phyloP scores from a whole-genome alignment of 1,139 yeast species.

The Suhomyces chickasaworum region DNA sequence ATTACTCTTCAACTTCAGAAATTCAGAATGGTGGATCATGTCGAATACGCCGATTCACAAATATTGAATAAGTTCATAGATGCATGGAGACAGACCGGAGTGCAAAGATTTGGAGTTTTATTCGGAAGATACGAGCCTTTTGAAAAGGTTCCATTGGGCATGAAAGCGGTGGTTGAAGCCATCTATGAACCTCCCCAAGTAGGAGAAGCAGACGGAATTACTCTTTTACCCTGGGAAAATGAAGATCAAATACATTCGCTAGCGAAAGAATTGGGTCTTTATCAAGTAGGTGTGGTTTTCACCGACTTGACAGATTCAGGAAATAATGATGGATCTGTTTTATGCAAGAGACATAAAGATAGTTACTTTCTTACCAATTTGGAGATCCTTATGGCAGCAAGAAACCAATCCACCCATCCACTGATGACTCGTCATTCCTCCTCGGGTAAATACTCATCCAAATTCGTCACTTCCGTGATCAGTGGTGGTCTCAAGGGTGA shows the following conservation, averaged over 20 bases:
- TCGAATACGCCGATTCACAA: slow-evolving; percentile 76
- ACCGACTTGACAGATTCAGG: slow-evolving; percentile 93
- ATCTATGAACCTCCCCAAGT: slow-evolving; percentile 92
- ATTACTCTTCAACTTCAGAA: slow-evolving; percentile 88
- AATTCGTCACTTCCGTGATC: slow-evolving; percentile 89
- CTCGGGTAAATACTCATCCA: slow-evolving; percentile 75
- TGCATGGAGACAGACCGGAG: slow-evolving; percentile 86
- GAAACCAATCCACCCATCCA: slow-evolving; percentile 68
- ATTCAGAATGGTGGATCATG: slow-evolving; percentile 97
- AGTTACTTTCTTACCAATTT: slow-evolving; percentile 85
- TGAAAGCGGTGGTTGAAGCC: slow-evolving; percentile 91
- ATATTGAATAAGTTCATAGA: slow-evolving; percentile 83
- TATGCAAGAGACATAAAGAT: slow-evolving; percentile 90
- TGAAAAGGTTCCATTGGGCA: slow-evolving; percentile 86
- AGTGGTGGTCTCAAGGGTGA: slow-evolving; percentile 86
- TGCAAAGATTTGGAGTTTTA: slow-evolving; percentile 82
- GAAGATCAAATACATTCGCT: slow-evolving; percentile 54
- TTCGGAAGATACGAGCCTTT: slow-evolving; percentile 81
- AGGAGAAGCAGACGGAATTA: slow-evolving; percentile 83
- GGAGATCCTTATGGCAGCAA: slow-evolving; percentile 85
- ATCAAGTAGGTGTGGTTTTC: slow-evolving; percentile 79
- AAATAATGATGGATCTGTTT: slow-evolving; percentile 79
- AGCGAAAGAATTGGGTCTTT: slow-evolving; percentile 64
- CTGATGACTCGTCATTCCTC: slow-evolving; percentile 66
- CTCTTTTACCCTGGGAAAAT: slow-evolving; percentile 64